These are phyloP conservation scores for Chalaropsis ovoidea DNA, from an alignment of 2,329 filamentous ascomycete genomes.

Conservation along the genomic window DNA sequence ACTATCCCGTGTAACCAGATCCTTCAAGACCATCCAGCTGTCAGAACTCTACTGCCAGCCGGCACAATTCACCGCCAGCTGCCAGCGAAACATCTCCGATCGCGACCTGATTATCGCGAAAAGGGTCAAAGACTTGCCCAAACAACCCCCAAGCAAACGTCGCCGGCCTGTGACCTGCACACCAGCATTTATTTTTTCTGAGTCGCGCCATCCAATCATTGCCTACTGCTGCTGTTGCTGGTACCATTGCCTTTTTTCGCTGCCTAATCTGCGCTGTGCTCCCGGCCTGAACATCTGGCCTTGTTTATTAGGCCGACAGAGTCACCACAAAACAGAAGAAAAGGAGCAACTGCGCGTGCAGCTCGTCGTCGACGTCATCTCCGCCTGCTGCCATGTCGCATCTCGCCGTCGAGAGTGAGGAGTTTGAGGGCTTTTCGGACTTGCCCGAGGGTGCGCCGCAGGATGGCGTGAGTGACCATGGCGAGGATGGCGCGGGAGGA, in stretches of 20 bases:
- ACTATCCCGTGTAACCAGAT: not conserved
- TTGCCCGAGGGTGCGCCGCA: not conserved
- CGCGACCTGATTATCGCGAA: not conserved
- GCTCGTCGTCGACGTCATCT: not conserved
- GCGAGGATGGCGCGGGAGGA: not conserved
- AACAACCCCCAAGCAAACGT: not conserved
- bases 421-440: slow-evolving; percentile 21
- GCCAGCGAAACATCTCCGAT: too few species aligned
- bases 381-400: not conserved
- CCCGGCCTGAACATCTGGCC: too few species aligned
- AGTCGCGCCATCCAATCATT: too few species aligned
- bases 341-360: not conserved
- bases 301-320: too few species aligned
- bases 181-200: not conserved
- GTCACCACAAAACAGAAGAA: too few species aligned
- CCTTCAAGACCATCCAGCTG: not conserved
- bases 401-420: slow-evolving; percentile 1
- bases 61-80: not conserved
- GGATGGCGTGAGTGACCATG: not conserved
- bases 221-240: too few species aligned
- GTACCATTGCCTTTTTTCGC: not conserved
- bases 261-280: too few species aligned
- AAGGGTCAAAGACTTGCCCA: not conserved
- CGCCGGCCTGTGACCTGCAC: not conserved
- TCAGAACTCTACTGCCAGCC: not conserved